These are phyloP conservation scores for sweet orange (Citrus sinensis) DNA, from an alignment of 345 rosid species.

Conservation along the genomic window DVS_A1.0 CM039161.1:486001-486500, in stretches of 20 bases:
- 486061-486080: slow-evolving; percentile 85
- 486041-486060: slow-evolving; percentile 64
- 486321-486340: slow-evolving; percentile 80
- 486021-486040: slow-evolving; percentile 79
- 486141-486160: slow-evolving; percentile 90
- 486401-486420: slow-evolving; percentile 75
- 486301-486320: slow-evolving; percentile 76
- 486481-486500: slow-evolving; percentile 92
- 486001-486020: slow-evolving; percentile 85
- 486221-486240: slow-evolving; percentile 64
- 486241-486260: slow-evolving; percentile 67
- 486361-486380: slow-evolving; percentile 75
- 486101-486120: slow-evolving; percentile 85
- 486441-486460: slow-evolving; percentile 91
- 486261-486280: slow-evolving; percentile 94
- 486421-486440: slow-evolving; percentile 93
- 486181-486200: slow-evolving; percentile 75
- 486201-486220: slow-evolving; percentile 77
- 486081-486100: slow-evolving; percentile 74
- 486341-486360: slow-evolving; percentile 86
- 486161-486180: slow-evolving; percentile 50
- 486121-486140: slow-evolving; percentile 80
- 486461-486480: slow-evolving; percentile 83
- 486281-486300: slow-evolving; percentile 77
- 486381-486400: slow-evolving; percentile 85